These are phyloP conservation scores for Pleurotus tuber-regium DNA, from an alignment of 768 basidiomycete genomes.

Conservation along the genomic window DNA sequence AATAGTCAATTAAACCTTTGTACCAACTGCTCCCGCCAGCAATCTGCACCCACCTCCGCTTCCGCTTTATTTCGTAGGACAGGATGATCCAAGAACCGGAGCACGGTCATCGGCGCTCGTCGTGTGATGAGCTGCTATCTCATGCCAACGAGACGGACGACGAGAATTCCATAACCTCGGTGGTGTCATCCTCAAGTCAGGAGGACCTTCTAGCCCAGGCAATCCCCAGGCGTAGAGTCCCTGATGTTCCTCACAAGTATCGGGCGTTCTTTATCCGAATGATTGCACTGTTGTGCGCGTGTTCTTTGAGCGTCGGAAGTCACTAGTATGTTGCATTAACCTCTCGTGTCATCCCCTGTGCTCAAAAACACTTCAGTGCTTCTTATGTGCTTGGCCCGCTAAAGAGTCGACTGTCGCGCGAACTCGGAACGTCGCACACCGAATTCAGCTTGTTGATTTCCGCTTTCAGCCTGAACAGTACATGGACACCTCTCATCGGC, in stretches of 20 bases:
- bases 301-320: slow-evolving; percentile 71
- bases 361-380: slow-evolving; percentile 39
- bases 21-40: no score
- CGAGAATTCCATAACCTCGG: slow-evolving; percentile 1
- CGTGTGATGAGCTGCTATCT: slow-evolving; percentile 26
- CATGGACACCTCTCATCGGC: slow-evolving; percentile 74
- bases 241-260: not conserved
- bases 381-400: slow-evolving; percentile 76
- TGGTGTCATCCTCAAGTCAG: not conserved
- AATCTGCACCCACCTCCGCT: not conserved
- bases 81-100: slow-evolving; percentile 12
- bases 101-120: slow-evolving; percentile 24
- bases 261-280: slow-evolving; percentile 49
- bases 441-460: slow-evolving; percentile 79
- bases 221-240: not conserved
- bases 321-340: slow-evolving; percentile 55
- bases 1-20: no score
- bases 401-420: slow-evolving; percentile 64
- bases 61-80: no score
- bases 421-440: slow-evolving; percentile 73
- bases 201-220: not conserved
- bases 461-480: slow-evolving; percentile 70
- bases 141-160: slow-evolving; percentile 10
- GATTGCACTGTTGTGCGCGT: slow-evolving; percentile 68
- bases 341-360: not conserved